Evolutionary conservation across 139 green algal genomes (phyloP), one percentile per base, ranked within the genome.

Genomic region (Pseudopediastrum boryanum): DNA sequence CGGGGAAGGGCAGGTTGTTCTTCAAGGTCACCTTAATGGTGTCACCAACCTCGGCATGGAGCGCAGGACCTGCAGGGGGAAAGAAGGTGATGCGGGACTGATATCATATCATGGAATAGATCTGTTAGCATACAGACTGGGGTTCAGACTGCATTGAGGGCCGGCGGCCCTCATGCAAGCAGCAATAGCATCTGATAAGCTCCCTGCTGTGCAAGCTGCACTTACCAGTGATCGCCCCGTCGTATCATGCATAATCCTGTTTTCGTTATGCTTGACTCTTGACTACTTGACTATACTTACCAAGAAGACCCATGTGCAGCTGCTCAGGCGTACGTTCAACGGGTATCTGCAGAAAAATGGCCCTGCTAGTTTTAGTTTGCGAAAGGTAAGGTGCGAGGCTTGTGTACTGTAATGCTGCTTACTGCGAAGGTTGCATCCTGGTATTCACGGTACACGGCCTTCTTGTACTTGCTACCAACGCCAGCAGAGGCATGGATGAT

Each of bases 371-470:
- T n/a, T n/a, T n/a, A n/a, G n/a, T n/a, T n/a, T n/a, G n/a, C n/a
- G n/a, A n/a, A n/a, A n/a, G n/a, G n/a, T n/a, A n/a, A n/a, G n/a
- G n/a, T n/a, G n/a, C n/a, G n/a, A n/a, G n/a, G n/a, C n/a, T n/a
- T n/a, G n/a, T n/a, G n/a, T n/a, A n/a, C n/a, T n/a, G n/a, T n/a
- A n/a, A n/a, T n/a, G n/a, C n/a, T 66, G 21, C 54, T 27, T n/a
- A 78, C 70, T 48, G 33, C 41, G 83, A 90, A 92, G 21, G 25
- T 81, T 4, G 38, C 72, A 67, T 92, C 85, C 2, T 80, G 87
- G 83, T 92, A 92, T 27, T 65, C 65, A 38, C 81, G 71, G 77
- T 77, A 87, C 7, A 84, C 56, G 21, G 72, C 83, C 56, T 87
- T 87, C 36, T 56, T 79, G 78, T 82, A 86, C 71, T 81, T 81